Percentiles rank a stretch among this genome's conserved stretches.
phyloP scores from a whole-genome alignment of 306 rosid genomes.

The Citrullus mucosospermus region DNA sequence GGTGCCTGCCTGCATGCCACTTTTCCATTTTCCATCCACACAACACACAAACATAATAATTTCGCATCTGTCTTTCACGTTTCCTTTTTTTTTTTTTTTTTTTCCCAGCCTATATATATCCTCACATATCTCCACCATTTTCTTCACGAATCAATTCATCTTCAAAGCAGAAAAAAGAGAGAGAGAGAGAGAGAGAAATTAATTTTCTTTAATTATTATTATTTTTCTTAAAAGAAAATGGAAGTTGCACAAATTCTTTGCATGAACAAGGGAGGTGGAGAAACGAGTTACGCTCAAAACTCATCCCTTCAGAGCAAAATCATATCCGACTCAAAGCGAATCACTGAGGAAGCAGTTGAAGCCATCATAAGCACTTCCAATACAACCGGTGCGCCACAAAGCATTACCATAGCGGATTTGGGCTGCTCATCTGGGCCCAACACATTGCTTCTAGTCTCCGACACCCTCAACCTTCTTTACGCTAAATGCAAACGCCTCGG shows the following conservation, averaged over 20 bases:
- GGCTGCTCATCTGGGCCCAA: slow-evolving; percentile 93
- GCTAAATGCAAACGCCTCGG: slow-evolving; percentile 10
- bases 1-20: neutral
- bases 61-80: neutral
- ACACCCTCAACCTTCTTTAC: slow-evolving; percentile 24
- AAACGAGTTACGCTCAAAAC: slow-evolving; percentile 63
- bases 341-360: slow-evolving; percentile 29
- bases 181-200: too few species aligned
- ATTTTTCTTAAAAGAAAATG: slow-evolving; percentile 16
- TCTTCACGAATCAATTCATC: neutral
- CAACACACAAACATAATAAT: neutral
- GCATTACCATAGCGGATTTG: slow-evolving; percentile 60
- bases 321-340: slow-evolving; percentile 18
- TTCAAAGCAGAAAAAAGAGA: neutral
- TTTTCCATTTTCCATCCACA: neutral
- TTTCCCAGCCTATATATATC: neutral
- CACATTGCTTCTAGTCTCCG: slow-evolving; percentile 26
- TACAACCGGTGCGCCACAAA: slow-evolving; percentile 8
- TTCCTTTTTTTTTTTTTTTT: neutral
- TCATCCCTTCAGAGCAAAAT: slow-evolving; percentile 45
- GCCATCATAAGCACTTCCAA: slow-evolving; percentile 10
- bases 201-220: too few species aligned
- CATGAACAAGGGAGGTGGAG: slow-evolving; percentile 67
- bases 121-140: neutral
- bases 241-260: slow-evolving; percentile 31